phyloP scores from a whole-genome alignment of 306 rosid species.

The Inga leiocalycina region DNA sequence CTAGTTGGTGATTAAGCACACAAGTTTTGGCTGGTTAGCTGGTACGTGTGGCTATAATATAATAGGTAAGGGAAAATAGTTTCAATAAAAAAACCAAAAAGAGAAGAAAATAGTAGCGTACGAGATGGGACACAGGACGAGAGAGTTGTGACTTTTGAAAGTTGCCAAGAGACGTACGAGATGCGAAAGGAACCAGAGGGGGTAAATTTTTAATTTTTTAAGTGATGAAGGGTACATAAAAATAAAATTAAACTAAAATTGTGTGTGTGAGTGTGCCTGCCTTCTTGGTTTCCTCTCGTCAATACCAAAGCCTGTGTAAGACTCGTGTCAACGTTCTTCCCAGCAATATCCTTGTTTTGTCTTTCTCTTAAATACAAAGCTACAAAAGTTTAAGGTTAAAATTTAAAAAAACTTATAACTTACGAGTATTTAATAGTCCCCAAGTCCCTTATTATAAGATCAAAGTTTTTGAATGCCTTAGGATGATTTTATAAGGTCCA shows the following conservation, averaged over 20 bases:
- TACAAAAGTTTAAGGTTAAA: neutral
- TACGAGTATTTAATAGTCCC: too few relatives aligned
- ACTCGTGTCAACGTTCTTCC: neutral
- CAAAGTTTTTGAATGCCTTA: too few relatives aligned
- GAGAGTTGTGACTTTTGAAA: constrained; percentile 59
- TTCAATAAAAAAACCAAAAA: too few relatives aligned
- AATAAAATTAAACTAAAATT: neutral
- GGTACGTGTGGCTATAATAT: neutral
- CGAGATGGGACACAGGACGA: constrained; percentile 4
- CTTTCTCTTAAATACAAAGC: neutral
- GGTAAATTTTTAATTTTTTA: neutral
- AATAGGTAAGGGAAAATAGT: neutral
- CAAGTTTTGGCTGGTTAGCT: neutral
- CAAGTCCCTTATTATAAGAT: too few relatives aligned
- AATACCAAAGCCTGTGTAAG: neutral
- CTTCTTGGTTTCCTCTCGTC: neutral
- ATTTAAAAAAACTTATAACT: too few relatives aligned
- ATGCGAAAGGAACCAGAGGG: constrained; percentile 35
- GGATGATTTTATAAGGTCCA: too few relatives aligned
- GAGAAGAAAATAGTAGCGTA: neutral
- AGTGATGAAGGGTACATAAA: neutral
- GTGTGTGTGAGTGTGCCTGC: neutral
- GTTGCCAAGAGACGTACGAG: constrained; percentile 53
- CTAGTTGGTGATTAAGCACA: neutral
- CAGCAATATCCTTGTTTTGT: neutral